Evolutionary conservation across 73 alveolate species (phyloP).

Genomic region (Symbiodinium natans): DNA sequence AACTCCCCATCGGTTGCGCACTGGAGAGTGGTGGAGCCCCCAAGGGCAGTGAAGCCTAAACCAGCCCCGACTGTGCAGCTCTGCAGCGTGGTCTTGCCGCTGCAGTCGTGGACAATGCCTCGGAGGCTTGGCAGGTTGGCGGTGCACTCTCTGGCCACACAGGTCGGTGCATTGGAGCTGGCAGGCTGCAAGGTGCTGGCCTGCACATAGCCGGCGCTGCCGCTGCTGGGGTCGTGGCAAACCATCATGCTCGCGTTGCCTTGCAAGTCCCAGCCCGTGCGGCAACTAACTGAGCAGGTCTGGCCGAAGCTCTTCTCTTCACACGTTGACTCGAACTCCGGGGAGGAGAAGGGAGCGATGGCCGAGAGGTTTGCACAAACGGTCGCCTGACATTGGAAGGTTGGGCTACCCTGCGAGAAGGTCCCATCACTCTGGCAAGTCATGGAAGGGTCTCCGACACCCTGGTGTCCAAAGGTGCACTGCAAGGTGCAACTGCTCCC

Average conservation of each 20-base stretch:
- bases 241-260: conserved; percentile 11
- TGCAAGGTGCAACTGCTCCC: neutral
- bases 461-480: conserved; percentile 9
- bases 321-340: neutral
- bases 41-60: neutral
- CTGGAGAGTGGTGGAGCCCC: neutral
- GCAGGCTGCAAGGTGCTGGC: neutral
- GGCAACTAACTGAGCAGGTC: neutral
- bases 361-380: conserved; percentile 1
- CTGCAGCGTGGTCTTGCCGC: neutral
- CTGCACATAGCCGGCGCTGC: neutral
- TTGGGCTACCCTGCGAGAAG: neutral
- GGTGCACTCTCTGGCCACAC: neutral
- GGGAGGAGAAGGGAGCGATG: neutral
- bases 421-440: conserved; percentile 54
- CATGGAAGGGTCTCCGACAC: conserved; percentile 8
- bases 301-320: conserved; percentile 1
- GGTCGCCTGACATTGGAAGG: neutral
- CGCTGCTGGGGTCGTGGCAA: neutral
- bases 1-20: neutral
- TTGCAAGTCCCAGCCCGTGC: conserved; percentile 32
- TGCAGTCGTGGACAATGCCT: neutral
- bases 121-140: neutral
- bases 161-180: conserved; percentile 12
- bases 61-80: neutral